Evolutionary conservation across 345 rosid species (phyloP), one percentile per base, ranked within the genome.

Genomic region (Heritiera littoralis): DNA sequence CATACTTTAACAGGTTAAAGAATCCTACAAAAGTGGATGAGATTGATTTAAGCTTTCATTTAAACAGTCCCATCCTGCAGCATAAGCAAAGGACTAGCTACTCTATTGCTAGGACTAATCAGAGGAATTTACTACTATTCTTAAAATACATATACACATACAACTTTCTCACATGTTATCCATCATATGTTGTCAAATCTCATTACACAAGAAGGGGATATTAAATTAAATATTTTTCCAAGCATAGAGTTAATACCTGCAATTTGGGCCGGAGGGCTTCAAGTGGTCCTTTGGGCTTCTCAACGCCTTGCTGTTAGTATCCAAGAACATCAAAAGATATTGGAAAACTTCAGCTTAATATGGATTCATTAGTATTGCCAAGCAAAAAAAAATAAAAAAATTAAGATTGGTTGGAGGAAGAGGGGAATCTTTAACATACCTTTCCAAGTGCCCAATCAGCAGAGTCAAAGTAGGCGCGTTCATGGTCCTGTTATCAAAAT

Each of bases 361-460:
- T 66, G 41, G 23, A 51, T 20, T 41, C 28, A 73, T 66, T 55
- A 59, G 58, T 20, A 46, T 77, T 46, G 5, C 55, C 75, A 77
- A 76, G 48, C 76, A 55, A 49, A 71, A 70, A 46, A 40, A 76
- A 40, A 81, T 49, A 18, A 70, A 17, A 52, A 10, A 2, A 15
- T 18, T 8, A 38, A 66, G 71, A 66, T 14, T 35, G n/a, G 30
- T 18, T 45, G 15, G 6, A 30, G 38, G 14, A 6, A 4, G 45
- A 6, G 14, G 32, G 38, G 14, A 10, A 45, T 20, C 30, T 4
- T 41, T 8, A 45, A n/a, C 54, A 69, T 84, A 95, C 98, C 98
- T 96, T 96, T 83, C 99, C 99, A 86, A 96, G 94, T 56, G 99
- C 99, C 99, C 99, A 96, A 80, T 96, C 99, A 85, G 99, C 99